Evolutionary conservation across 2,329 filamentous ascomycete species (phyloP).

Genomic region (Colletotrichum eremochloae): DNA sequence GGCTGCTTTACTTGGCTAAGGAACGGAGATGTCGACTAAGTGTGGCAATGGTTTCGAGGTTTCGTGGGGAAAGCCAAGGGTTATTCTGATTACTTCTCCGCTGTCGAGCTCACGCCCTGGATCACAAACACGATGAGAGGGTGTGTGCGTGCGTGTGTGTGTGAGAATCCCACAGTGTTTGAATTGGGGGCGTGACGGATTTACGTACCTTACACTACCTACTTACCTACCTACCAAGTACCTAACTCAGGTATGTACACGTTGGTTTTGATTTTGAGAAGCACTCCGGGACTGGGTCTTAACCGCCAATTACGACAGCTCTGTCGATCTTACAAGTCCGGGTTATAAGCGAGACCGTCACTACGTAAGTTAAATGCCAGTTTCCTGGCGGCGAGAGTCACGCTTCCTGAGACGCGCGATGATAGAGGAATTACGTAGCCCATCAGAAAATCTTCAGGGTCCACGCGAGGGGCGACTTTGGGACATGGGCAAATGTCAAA

Average conservation of each 20-base stretch:
- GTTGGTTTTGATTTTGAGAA: slow-evolving; percentile 20
- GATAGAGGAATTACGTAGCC: not conserved
- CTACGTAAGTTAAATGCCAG: not conserved
- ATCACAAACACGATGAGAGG: not conserved
- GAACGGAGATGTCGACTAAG: slow-evolving; percentile 37
- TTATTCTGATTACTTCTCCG: slow-evolving; percentile 31
- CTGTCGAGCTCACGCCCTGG: slow-evolving; percentile 19
- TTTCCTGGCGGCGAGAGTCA: slow-evolving; percentile 8
- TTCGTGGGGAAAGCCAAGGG: slow-evolving; percentile 29
- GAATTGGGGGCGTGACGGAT: not conserved
- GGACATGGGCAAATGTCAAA: slow-evolving; percentile 31
- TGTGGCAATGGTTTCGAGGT: slow-evolving; percentile 40
- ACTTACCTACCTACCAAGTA: too few species aligned
- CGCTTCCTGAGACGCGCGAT: not conserved
- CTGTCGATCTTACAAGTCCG: slow-evolving; percentile 13
- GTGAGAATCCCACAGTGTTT: not conserved
- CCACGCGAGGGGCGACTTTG: slow-evolving; percentile 14
- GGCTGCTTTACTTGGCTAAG: slow-evolving; percentile 1
- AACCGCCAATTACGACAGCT: not conserved
- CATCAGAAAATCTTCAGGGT: slow-evolving; percentile 16
- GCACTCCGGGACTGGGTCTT: not conserved
- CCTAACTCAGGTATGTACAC: too few species aligned
- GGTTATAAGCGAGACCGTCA: slow-evolving; percentile 4
- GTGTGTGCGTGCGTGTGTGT: too few species aligned
- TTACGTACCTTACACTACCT: not conserved